Percentiles rank a stretch among this genome's conserved stretches.
Conservation (phyloP, 495 filamentous ascomycete genomes). For the Neurospora sp. region DNA sequence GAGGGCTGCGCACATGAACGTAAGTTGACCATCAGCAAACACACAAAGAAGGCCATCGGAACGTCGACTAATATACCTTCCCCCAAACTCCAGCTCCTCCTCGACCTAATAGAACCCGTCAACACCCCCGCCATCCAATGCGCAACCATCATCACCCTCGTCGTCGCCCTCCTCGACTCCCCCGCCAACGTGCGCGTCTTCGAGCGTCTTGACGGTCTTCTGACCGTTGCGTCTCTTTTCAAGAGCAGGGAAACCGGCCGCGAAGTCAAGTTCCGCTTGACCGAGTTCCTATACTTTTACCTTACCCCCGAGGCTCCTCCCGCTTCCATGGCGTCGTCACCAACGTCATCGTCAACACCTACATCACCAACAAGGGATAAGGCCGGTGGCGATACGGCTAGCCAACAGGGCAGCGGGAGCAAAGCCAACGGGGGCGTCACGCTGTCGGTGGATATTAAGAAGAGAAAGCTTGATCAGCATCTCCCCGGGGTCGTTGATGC, state of each 20-base stretch:
- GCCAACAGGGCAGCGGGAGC: slow-evolving; percentile 6
- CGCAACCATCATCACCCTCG: slow-evolving; percentile 76
- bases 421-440: slow-evolving; percentile 28
- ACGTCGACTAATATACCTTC: background rate
- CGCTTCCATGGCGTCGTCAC: slow-evolving; percentile 27
- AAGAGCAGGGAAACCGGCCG: slow-evolving; percentile 70
- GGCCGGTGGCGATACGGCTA: slow-evolving; percentile 19
- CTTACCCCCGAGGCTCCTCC: slow-evolving; percentile 82
- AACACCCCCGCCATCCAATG: slow-evolving; percentile 89
- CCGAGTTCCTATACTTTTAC: slow-evolving; percentile 97
- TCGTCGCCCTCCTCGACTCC: slow-evolving; percentile 73
- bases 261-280: slow-evolving; percentile 83
- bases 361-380: slow-evolving; percentile 30
- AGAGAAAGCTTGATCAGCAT: slow-evolving; percentile 67
- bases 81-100: slow-evolving; percentile 48
- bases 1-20: slow-evolving; percentile 90
- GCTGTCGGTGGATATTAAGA: slow-evolving; percentile 77
- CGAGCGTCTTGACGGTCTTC: slow-evolving; percentile 82
- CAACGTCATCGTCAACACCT: slow-evolving; percentile 16
- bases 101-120: slow-evolving; percentile 88
- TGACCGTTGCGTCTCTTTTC: slow-evolving; percentile 90
- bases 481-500: slow-evolving; percentile 78
- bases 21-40: slow-evolving; percentile 20
- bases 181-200: slow-evolving; percentile 85
- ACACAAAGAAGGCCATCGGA: background rate